Evolutionary conservation across 2,329 filamentous ascomycete species (phyloP), one percentile per base, ranked within the genome.

Genomic region (Aspergillus persii): DNA sequence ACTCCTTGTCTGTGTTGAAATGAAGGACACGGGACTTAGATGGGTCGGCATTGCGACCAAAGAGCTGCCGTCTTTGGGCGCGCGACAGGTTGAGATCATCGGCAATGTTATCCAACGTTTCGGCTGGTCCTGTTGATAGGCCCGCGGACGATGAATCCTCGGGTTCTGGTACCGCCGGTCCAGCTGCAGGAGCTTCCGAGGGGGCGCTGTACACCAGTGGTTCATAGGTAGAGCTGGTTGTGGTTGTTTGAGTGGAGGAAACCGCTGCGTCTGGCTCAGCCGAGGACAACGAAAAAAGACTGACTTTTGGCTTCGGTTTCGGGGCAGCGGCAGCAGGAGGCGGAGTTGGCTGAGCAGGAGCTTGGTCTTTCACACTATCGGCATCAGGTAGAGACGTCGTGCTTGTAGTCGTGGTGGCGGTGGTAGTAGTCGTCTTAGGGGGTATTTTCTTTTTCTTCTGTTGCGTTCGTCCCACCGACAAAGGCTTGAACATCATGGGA

Each of bases 1-100:
- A 98, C 77, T 97, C 93, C 59, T 81, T 79, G 72, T 96, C 92
- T 64, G 92, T 93, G 77, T 96, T 91, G 83, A 97, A 96, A 69
- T 89, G 92, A 63, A 93, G 83, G 41, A 96, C 83, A 48, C 85
- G 87, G n/a, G 85, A 81, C 2, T 81, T 81, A n/a, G 84, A 79
- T 7, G 79, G 63, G 56, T 75, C 76, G 36, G 74, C 65, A 64
- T 74, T 69, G 33, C 93, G 89, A 1, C 94, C 94, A 71, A 98
- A 94, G 3, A 98, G 85, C 71, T 96, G 92, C 47, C 94, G 88
- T 46, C 88, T 84, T 64, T 91, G 88, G 0, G 90, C 83, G 4
- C 87, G 85, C 3, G 91, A 90, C 12, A 97, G 85, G 63, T 95
- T 90, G 44, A 97, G 83, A 62, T 91, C 88, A 57, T 88, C 79